A percentile compares a stretch with the other conserved stretches of the same genome.
These are phyloP conservation scores for Sonneratia alba DNA, from an alignment of 345 rosid species.

Conservation along the genomic window DNA sequence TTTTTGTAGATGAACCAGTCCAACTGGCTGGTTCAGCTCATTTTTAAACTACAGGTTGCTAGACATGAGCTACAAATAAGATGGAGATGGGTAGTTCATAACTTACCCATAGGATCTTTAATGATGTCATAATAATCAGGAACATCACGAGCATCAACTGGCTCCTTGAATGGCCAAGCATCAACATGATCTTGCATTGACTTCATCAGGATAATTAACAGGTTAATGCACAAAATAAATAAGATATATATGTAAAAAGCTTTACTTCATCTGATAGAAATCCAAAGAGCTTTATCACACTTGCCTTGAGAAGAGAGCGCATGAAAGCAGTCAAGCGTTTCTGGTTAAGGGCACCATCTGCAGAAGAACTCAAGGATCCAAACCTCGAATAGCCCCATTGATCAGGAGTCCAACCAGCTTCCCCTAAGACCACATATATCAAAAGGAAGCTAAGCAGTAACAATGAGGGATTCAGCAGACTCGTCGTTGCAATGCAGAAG, in stretches of 20 bases:
- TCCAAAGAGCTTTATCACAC: constrained; percentile 8
- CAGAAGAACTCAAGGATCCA: constrained; percentile 40
- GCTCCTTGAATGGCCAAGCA: constrained; percentile 99
- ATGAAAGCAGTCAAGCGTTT: constrained; percentile 68
- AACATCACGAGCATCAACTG: constrained; percentile 88
- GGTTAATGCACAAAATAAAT: background rate
- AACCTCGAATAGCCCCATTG: constrained; percentile 91
- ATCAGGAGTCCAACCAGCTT: constrained; percentile 98
- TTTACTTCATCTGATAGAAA: background rate
- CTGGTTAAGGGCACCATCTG: constrained; percentile 53
- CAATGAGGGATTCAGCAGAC: background rate
- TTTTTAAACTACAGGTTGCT: background rate
- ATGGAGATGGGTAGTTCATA: background rate
- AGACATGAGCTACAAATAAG: background rate
- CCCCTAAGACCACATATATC: constrained; percentile 31
- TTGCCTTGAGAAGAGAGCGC: constrained; percentile 88
- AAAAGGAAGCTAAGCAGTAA: background rate
- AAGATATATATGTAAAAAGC: background rate
- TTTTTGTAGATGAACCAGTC: background rate
- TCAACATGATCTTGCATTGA: constrained; percentile 89
- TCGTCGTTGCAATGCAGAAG: background rate
- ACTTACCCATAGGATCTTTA: constrained; percentile 94
- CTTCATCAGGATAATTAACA: constrained; percentile 29
- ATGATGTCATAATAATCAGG: constrained; percentile 98
- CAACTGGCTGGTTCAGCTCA: background rate